Evolutionary conservation across 805 yeast genomes (phyloP).

Genomic region (Spathaspora sp.): DNA sequence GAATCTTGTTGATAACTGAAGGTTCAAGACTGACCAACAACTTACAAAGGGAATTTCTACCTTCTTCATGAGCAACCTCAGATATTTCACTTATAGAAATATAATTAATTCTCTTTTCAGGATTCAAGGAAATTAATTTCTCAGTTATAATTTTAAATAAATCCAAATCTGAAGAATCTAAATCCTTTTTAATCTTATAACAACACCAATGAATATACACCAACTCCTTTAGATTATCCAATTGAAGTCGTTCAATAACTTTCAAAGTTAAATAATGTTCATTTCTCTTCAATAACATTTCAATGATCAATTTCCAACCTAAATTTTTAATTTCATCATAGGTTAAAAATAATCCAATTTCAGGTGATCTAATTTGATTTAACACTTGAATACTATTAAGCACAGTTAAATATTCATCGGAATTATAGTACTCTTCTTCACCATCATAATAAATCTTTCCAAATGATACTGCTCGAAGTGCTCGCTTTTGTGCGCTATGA

Average conservation of each 20-base stretch:
- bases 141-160: slow-evolving; percentile 48
- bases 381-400: slow-evolving; percentile 62
- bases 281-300: slow-evolving; percentile 55
- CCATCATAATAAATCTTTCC: slow-evolving; percentile 65
- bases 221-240: slow-evolving; percentile 31
- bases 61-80: slow-evolving; percentile 72
- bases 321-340: slow-evolving; percentile 46
- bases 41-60: slow-evolving; percentile 66
- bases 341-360: slow-evolving; percentile 69
- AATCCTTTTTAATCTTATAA: slow-evolving; percentile 55
- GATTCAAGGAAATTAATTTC: slow-evolving; percentile 33
- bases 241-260: slow-evolving; percentile 47
- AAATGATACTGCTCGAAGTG: slow-evolving; percentile 77
- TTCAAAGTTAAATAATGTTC: slow-evolving; percentile 61
- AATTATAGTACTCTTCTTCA: slow-evolving; percentile 35
- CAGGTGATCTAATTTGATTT: slow-evolving; percentile 62
- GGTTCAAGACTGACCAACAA: slow-evolving; percentile 69
- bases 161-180: slow-evolving; percentile 54
- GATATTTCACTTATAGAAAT: slow-evolving; percentile 58
- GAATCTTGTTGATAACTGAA: slow-evolving; percentile 53
- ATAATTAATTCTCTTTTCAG: slow-evolving; percentile 27
- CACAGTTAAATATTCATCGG: slow-evolving; percentile 59
- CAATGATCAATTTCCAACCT: slow-evolving; percentile 54
- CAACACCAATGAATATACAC: slow-evolving; percentile 82
- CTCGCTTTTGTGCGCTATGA: slow-evolving; percentile 71